phyloP scores from a whole-genome alignment of 495 filamentous ascomycete species.

The Jackrogersella minutella region DNA sequence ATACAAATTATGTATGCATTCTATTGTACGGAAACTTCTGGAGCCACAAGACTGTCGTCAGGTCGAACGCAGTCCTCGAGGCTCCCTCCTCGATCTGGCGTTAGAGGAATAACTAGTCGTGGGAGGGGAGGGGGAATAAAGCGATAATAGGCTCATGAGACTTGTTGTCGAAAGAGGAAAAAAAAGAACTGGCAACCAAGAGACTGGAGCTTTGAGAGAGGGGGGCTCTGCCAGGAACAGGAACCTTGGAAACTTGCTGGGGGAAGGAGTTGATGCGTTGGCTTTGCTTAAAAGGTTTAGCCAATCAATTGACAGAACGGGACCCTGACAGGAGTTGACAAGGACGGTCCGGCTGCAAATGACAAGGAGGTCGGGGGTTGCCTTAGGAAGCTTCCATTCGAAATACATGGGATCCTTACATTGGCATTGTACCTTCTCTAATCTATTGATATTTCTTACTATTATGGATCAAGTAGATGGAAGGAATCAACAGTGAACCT shows the following conservation, averaged over 20 bases:
- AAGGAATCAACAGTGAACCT: too few relatives aligned
- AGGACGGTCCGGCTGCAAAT: constrained; percentile 40
- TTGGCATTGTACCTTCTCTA: too few relatives aligned
- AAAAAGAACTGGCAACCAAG: constrained; percentile 46
- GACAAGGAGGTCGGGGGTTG: constrained; percentile 37
- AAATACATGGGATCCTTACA: too few relatives aligned
- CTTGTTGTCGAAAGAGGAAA: constrained; percentile 45
- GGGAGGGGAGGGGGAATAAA: constrained; percentile 12
- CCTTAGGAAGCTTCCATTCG: constrained; percentile 12
- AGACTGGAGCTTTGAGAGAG: constrained; percentile 44
- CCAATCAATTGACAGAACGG: constrained; percentile 35
- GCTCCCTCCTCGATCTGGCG: constrained; percentile 32
- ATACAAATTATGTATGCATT: constrained; percentile 2
- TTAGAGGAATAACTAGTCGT: constrained; percentile 23
- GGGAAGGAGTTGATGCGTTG: constrained; percentile 43
- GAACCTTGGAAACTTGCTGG: constrained; percentile 39
- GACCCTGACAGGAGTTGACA: constrained; percentile 28
- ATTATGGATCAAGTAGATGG: too few relatives aligned
- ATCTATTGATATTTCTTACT: too few relatives aligned
- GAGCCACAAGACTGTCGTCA: constrained; percentile 20
- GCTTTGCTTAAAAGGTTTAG: constrained; percentile 37
- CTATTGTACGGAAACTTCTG: constrained; percentile 16
- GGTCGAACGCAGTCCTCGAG: constrained; percentile 35
- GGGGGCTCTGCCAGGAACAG: background rate
- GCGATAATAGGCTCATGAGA: constrained; percentile 46